These are phyloP conservation scores for Emmonsiellopsis sp. DNA, from an alignment of 2,329 filamentous ascomycete species.

Conservation along the genomic window DNA sequence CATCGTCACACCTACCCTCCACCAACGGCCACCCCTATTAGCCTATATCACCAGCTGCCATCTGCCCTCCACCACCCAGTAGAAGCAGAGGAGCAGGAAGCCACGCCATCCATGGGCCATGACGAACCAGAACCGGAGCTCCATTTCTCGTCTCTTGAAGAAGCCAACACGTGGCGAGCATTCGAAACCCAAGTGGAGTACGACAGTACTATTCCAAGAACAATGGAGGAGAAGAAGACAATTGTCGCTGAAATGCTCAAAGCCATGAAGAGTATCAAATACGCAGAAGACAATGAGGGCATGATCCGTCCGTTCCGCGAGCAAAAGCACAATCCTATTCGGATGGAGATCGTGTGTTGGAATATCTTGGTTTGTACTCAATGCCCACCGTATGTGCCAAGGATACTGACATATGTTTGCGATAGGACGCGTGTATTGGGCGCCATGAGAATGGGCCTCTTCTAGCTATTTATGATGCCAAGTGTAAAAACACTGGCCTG, in stretches of 20 bases:
- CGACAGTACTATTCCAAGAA: slow-evolving; percentile 22
- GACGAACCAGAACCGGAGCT: neutral
- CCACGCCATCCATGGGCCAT: neutral
- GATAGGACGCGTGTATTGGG: slow-evolving; percentile 18
- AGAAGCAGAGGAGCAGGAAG: neutral
- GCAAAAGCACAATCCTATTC: slow-evolving; percentile 14
- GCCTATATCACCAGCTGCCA: too few relatives aligned
- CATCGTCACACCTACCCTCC: neutral
- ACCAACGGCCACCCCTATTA: too few relatives aligned
- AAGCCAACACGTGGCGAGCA: slow-evolving; percentile 11
- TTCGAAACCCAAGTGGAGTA: slow-evolving; percentile 1
- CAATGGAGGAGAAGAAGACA: slow-evolving; percentile 12
- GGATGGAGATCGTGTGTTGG: slow-evolving; percentile 26
- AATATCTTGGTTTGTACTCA: slow-evolving; percentile 19
- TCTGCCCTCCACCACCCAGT: too few relatives aligned
- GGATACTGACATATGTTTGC: slow-evolving; percentile 1
- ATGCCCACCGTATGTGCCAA: neutral
- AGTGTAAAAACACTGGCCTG: slow-evolving; percentile 13
- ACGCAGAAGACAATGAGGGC: slow-evolving; percentile 21
- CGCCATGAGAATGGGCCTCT: slow-evolving; percentile 21
- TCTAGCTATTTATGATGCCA: slow-evolving; percentile 16
- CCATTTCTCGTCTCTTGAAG: slow-evolving; percentile 13
- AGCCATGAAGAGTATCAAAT: slow-evolving; percentile 23
- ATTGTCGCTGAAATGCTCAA: slow-evolving; percentile 22
- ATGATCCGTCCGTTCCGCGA: slow-evolving; percentile 25